Base-by-base conservation (phyloP, 176 grass and related monocot genomes). In the Oryza australiensis region DNA sequence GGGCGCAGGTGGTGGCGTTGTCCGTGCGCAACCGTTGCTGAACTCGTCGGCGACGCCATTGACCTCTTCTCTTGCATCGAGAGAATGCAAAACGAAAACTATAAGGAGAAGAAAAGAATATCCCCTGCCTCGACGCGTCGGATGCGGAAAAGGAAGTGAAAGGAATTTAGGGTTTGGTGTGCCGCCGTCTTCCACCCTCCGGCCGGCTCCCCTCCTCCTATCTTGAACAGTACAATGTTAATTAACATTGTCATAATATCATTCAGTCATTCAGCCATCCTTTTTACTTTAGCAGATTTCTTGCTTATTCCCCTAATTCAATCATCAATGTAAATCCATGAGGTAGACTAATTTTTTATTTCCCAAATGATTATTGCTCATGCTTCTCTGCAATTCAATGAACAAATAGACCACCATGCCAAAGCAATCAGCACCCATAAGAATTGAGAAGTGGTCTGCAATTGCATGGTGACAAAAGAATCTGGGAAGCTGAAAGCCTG, bases 1-100 rank as follows among this genome's bases (percentile, higher is more conserved):
- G 94, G 94, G 94, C 94, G 26, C 91, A 97, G 68, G 91, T 97
- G 72, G 94, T 97, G 55, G 94, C 89, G 41, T 82, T 93, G 24
- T 90, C 91, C 29, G 23, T 92, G 81, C 85, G 88, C 38, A 93
- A 51, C 64, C 85, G 84, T 35, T 65, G 60, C 78, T 91, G 82
- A 89, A 86, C 79, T 24, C 72, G 18, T 24, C 32, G 15, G 3
- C 9, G 20, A 29, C 45, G 11, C 9, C 20, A 40, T 30, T 29
- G 55, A 26, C 27, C 28, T 43, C 38, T 30, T 43, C 53, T 30
- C 9, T 26, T 42, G 68, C 71, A 64, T 29, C 64, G n/a, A 11
- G 26, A 26, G 37, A 41, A 60, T 26, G 33, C 18, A 85, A 34
- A n/a, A 42, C 2, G 3, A 53, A 46, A 46, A 46, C 43, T 46